phyloP scores from a whole-genome alignment of 2,329 filamentous ascomycete species.

The Emergomyces pasteurianus region DNA sequence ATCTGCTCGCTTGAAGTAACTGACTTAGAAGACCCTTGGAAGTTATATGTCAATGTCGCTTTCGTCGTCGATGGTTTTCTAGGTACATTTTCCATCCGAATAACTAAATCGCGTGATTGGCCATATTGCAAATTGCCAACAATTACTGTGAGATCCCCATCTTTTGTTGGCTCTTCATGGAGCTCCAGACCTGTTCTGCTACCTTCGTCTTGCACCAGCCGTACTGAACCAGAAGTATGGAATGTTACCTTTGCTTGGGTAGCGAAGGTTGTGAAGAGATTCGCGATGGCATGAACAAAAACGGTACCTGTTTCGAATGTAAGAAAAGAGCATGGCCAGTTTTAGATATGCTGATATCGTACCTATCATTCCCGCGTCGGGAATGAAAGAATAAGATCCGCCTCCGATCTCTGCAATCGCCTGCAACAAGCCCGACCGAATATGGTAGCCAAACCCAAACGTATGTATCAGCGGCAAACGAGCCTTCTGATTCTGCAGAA shows the following conservation, averaged over 20 bases:
- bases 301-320: conserved; percentile 35
- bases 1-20: not conserved
- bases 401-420: conserved; percentile 47
- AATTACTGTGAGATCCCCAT: conserved; percentile 13
- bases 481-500: conserved; percentile 23
- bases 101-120: conserved; percentile 47
- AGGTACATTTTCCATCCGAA: conserved; percentile 22
- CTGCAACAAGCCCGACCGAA: conserved; percentile 44
- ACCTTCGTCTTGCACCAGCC: conserved; percentile 15
- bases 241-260: conserved; percentile 36
- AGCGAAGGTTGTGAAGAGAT: conserved; percentile 48
- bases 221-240: conserved; percentile 12
- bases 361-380: conserved; percentile 48
- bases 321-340: not conserved
- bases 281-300: conserved; percentile 50
- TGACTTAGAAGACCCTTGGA: conserved; percentile 4
- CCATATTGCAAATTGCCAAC: conserved; percentile 46
- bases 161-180: conserved; percentile 21
- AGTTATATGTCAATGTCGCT: conserved; percentile 12
- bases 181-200: conserved; percentile 22
- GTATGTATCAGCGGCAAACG: conserved; percentile 34
- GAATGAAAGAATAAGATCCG: conserved; percentile 51
- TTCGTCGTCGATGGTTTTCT: conserved; percentile 18
- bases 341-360: not conserved
- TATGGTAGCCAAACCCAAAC: conserved; percentile 43